These are phyloP conservation scores for Seiridium cupressi DNA, from an alignment of 2,329 filamentous ascomycete genomes.

Conservation along the genomic window DNA sequence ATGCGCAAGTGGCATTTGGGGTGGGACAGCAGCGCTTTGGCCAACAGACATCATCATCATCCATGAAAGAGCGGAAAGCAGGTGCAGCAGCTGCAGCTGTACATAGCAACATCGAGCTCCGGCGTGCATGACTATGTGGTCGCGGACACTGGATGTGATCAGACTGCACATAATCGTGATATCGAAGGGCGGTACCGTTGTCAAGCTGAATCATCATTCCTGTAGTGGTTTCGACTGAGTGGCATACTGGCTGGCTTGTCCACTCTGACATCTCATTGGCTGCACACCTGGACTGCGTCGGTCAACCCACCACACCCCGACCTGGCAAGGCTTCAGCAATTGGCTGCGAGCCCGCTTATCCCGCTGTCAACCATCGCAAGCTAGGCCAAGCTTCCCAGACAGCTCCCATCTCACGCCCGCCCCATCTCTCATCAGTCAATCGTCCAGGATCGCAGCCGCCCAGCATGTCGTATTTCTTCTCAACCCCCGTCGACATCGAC, in stretches of 20 bases:
- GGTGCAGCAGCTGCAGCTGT: too few species aligned
- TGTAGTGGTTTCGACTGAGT: not conserved
- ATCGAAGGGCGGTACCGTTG: too few species aligned
- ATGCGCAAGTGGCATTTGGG: not conserved
- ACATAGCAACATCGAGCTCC: too few species aligned
- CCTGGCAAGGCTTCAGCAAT: too few species aligned
- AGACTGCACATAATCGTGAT: too few species aligned
- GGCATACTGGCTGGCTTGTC: not conserved
- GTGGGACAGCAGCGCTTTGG: not conserved
- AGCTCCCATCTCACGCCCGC: not conserved
- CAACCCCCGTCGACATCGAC: conserved; percentile 97
- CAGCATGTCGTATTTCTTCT: conserved; percentile 95
- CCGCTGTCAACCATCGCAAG: not conserved
- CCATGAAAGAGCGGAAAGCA: too few species aligned
- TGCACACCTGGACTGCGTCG: not conserved
- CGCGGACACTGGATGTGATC: too few species aligned
- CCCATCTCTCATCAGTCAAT: not conserved
- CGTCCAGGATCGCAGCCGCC: not conserved
- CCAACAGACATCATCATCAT: too few species aligned
- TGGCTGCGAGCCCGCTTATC: not conserved
- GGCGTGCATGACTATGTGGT: too few species aligned
- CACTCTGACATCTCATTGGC: not conserved
- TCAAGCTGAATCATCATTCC: too few species aligned
- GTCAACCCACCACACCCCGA: not conserved
- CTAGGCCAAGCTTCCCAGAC: not conserved